These are phyloP conservation scores for Coemansia sp. DNA, from an alignment of 192 early-diverging fungal genomes.

Conservation along the genomic window DNA sequence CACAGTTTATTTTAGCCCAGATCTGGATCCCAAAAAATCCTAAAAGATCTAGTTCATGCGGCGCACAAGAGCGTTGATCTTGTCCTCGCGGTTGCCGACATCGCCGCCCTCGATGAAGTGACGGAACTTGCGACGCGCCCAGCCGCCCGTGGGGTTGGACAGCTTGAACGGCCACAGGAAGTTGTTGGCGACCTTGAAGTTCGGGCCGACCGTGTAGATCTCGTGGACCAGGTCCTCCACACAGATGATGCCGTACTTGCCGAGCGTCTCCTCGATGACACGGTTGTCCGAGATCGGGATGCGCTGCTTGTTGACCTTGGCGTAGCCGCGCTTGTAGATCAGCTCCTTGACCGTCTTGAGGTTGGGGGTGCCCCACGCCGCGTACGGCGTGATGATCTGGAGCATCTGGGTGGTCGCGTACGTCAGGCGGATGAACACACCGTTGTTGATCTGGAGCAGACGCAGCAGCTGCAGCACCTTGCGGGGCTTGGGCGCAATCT, in stretches of 20 bases:
- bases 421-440: constrained; percentile 93
- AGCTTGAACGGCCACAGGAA: constrained; percentile 99
- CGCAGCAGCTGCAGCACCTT: constrained; percentile 99
- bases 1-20: background rate
- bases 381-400: constrained; percentile 93
- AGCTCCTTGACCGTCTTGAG: constrained; percentile 98
- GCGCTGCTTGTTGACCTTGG: constrained; percentile 97
- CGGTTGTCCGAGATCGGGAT: constrained; percentile 95
- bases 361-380: constrained; percentile 94
- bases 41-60: constrained; percentile 82
- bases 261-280: constrained; percentile 89
- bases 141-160: constrained; percentile 97
- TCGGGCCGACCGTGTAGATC: constrained; percentile 95
- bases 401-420: constrained; percentile 98
- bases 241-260: constrained; percentile 95
- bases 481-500: constrained; percentile 98
- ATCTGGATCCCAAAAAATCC: background rate
- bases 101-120: constrained; percentile 99
- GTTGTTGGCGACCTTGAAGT: constrained; percentile 97
- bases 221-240: constrained; percentile 98
- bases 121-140: constrained; percentile 85
- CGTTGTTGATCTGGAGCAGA: constrained; percentile 99
- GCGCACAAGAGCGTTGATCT: constrained; percentile 95
- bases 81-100: constrained; percentile 93
- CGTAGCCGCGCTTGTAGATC: constrained; percentile 99